Evolutionary conservation across 352 stramenopile genomes (phyloP).

Genomic region (Globisporangium cylindrosporum): DNA sequence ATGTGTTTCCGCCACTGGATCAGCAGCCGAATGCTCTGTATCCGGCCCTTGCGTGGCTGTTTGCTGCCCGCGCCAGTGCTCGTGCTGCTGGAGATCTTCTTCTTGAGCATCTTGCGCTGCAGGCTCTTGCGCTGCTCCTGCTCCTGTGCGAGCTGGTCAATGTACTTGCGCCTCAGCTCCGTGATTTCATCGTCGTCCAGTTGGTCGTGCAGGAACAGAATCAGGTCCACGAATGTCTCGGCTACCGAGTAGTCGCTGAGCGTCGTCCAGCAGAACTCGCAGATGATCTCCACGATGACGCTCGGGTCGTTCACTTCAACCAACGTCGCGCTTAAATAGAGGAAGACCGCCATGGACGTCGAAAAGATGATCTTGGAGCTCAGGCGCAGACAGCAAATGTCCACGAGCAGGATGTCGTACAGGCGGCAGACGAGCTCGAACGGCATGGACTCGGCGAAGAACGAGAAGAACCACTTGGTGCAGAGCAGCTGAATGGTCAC

Average conservation of each 20-base stretch:
- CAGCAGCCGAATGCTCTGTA: constrained; percentile 66
- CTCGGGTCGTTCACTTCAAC: constrained; percentile 73
- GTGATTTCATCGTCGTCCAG: constrained; percentile 58
- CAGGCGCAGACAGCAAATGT: constrained; percentile 54
- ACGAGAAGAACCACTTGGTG: constrained; percentile 86
- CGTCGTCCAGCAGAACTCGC: constrained; percentile 76
- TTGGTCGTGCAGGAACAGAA: constrained; percentile 67
- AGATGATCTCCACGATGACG: constrained; percentile 72
- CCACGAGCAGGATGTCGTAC: constrained; percentile 72
- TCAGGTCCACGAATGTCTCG: constrained; percentile 71
- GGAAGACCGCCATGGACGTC: constrained; percentile 64
- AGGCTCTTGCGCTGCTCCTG: constrained; percentile 53
- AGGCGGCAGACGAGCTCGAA: constrained; percentile 76
- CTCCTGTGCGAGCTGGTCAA: constrained; percentile 56
- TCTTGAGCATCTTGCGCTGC: constrained; percentile 43
- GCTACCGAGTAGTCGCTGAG: constrained; percentile 67
- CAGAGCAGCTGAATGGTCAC: constrained; percentile 76
- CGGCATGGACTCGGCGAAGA: constrained; percentile 81
- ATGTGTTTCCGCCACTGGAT: constrained; percentile 70
- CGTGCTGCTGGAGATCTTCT: constrained; percentile 25
- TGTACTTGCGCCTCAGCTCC: constrained; percentile 49
- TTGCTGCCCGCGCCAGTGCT: constrained; percentile 17
- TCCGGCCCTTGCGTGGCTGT: constrained; percentile 34
- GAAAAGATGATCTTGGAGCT: constrained; percentile 75
- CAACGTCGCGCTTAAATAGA: constrained; percentile 70